Evolutionary conservation across 805 yeast species (phyloP).

Genomic region (Lipomyces lipofer): DNA sequence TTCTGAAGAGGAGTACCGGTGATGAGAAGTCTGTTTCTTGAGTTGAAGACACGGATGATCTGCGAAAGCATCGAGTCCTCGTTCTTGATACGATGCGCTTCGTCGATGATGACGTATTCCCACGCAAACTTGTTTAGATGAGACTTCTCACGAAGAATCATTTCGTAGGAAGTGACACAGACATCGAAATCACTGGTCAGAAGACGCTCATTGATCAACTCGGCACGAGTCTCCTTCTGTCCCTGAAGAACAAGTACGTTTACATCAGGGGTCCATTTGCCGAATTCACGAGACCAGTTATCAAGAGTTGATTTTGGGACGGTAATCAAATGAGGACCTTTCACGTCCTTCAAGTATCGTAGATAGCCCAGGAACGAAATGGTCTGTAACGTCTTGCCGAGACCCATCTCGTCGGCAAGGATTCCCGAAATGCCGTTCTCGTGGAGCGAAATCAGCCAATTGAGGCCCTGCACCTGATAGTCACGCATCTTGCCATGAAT

Average conservation of each 20-base stretch:
- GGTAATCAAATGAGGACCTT: slow-evolving; percentile 88
- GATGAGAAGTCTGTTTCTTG: slow-evolving; percentile 78
- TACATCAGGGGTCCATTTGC: slow-evolving; percentile 95
- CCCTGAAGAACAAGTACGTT: slow-evolving; percentile 85
- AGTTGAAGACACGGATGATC: slow-evolving; percentile 83
- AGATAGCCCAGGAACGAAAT: slow-evolving; percentile 87
- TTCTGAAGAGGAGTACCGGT: slow-evolving; percentile 97
- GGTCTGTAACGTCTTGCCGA: slow-evolving; percentile 94
- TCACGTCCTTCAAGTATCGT: slow-evolving; percentile 71
- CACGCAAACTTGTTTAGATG: slow-evolving; percentile 79
- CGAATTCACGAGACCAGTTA: slow-evolving; percentile 94
- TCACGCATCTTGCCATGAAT: slow-evolving; percentile 77
- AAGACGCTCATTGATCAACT: slow-evolving; percentile 57
- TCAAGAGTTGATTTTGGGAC: slow-evolving; percentile 96
- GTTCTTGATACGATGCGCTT: slow-evolving; percentile 91
- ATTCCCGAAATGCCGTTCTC: slow-evolving; percentile 90
- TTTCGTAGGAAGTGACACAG: slow-evolving; percentile 85
- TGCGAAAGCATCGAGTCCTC: slow-evolving; percentile 91
- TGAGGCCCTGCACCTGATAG: slow-evolving; percentile 91
- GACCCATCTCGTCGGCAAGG: slow-evolving; percentile 97
- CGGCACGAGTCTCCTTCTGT: slow-evolving; percentile 70
- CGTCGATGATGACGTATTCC: slow-evolving; percentile 89
- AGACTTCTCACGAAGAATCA: slow-evolving; percentile 86
- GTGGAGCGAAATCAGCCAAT: slow-evolving; percentile 88
- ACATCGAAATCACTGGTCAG: slow-evolving; percentile 83